These are phyloP conservation scores for Salmacisia buchloeana DNA, from an alignment of 1,284 basidiomycete species.

Conservation along the genomic window DNA sequence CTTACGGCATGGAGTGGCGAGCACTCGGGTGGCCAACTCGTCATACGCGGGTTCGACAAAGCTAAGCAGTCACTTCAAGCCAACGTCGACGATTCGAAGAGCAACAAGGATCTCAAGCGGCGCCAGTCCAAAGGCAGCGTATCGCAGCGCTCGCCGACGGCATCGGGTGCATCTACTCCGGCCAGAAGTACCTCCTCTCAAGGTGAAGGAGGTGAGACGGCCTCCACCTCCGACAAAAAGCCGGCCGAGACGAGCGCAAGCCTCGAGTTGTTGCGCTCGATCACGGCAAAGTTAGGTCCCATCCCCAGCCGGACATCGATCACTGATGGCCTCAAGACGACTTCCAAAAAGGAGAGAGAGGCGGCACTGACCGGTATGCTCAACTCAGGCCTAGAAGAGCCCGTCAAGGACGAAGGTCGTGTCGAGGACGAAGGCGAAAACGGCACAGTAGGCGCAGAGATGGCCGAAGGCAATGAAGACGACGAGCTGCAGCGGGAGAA, in stretches of 20 bases:
- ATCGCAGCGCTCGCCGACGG: neutral
- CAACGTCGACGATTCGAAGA: slow-evolving; percentile 5
- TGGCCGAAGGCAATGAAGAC: slow-evolving; percentile 21
- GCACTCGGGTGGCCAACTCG: slow-evolving; percentile 28
- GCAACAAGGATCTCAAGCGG: neutral
- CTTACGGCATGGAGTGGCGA: slow-evolving; percentile 38
- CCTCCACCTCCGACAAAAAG: neutral
- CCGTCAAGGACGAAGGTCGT: slow-evolving; percentile 9
- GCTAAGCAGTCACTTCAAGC: slow-evolving; percentile 11
- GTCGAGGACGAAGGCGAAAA: slow-evolving; percentile 9
- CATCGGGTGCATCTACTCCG: neutral
- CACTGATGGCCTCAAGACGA: slow-evolving; percentile 22
- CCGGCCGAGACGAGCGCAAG: neutral
- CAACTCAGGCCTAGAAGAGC: slow-evolving; percentile 16
- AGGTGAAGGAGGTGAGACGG: neutral
- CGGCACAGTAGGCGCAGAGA: neutral
- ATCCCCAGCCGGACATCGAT: slow-evolving; percentile 14
- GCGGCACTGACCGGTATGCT: slow-evolving; percentile 22
- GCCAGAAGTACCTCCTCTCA: neutral
- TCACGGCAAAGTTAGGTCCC: slow-evolving; percentile 23
- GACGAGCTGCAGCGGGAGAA: slow-evolving; percentile 20
- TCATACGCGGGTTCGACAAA: slow-evolving; percentile 22
- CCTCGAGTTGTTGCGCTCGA: slow-evolving; percentile 24
- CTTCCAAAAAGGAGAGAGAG: slow-evolving; percentile 24
- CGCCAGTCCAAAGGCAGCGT: neutral